These are phyloP conservation scores for Cryphonectria carpinicola DNA, from an alignment of 2,329 filamentous ascomycete genomes.

Conservation along the genomic window DNA sequence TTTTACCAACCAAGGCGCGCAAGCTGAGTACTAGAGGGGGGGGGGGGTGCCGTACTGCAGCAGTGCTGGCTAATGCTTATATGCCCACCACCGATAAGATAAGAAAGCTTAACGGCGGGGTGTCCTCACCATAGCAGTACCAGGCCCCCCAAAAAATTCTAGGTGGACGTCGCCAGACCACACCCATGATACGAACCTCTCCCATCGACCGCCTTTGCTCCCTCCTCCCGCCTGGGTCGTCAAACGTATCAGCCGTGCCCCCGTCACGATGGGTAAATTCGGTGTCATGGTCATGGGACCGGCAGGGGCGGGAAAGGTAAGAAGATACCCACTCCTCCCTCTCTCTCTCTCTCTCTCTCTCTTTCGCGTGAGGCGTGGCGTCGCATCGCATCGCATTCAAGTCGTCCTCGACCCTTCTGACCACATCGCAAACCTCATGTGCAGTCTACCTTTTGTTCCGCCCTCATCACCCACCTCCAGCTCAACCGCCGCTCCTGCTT, in stretches of 20 bases:
- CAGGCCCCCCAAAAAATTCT: constrained; percentile 8
- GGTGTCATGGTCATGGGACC: constrained; percentile 95
- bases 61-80: background rate
- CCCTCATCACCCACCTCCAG: constrained; percentile 89
- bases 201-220: background rate
- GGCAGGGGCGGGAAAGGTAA: constrained; percentile 88
- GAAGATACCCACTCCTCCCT: constrained; percentile 36
- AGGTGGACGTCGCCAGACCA: background rate
- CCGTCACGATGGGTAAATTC: constrained; percentile 80
- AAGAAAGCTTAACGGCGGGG: constrained; percentile 16
- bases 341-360: constrained; percentile 21
- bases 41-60: too few relatives aligned
- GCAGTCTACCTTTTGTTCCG: constrained; percentile 90
- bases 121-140: background rate
- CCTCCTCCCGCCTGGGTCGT: background rate
- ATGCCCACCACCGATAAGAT: constrained; percentile 6
- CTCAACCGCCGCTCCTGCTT: constrained; percentile 92
- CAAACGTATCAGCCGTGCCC: background rate
- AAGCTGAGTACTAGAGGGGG: background rate
- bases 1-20: background rate
- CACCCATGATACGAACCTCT: background rate
- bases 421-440: constrained; percentile 8
- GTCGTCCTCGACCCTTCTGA: background rate
- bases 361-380: constrained; percentile 8
- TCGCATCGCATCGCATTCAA: background rate